A percentile compares a stretch with the other conserved stretches of the same genome.
phyloP scores from a whole-genome alignment of 202 grass and related monocot genomes.

The Setaria viridis region DNA sequence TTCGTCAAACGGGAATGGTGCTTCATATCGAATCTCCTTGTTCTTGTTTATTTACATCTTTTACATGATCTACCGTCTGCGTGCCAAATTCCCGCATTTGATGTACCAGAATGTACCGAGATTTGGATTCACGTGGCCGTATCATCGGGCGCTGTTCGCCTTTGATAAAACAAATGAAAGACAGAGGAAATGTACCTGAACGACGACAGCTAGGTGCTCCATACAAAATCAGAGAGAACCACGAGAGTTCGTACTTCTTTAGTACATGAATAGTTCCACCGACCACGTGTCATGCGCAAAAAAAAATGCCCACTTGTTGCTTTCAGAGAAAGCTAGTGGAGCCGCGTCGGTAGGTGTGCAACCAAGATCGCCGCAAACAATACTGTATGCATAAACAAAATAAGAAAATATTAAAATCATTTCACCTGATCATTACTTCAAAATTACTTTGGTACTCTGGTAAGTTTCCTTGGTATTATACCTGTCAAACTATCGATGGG shows the following conservation, averaged over 20 bases:
- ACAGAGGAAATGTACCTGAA: not conserved
- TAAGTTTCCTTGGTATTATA: too few relatives aligned
- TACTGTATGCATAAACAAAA: too few relatives aligned
- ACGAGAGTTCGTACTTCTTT: not conserved
- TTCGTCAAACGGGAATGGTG: too few relatives aligned
- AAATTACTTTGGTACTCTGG: too few relatives aligned
- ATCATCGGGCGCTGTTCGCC: not conserved
- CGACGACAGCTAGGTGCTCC: not conserved
- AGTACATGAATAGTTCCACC: not conserved
- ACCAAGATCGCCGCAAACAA: too few relatives aligned
- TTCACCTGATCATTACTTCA: too few relatives aligned
- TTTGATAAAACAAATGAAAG: not conserved
- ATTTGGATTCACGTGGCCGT: not conserved
- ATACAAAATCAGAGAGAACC: not conserved
- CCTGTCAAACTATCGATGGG: too few relatives aligned
- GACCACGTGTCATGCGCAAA: not conserved
- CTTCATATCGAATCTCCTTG: too few relatives aligned
- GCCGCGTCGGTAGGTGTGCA: not conserved
- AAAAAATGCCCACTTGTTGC: not conserved
- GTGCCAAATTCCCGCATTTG: too few relatives aligned
- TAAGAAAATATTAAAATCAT: too few relatives aligned
- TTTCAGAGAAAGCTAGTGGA: not conserved
- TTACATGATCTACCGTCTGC: slow-evolving; percentile 36
- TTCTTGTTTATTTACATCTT: too few relatives aligned
- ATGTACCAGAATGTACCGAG: too few relatives aligned